Evolutionary conservation across 306 rosid genomes (phyloP), one percentile per base, ranked within the genome.

Genomic region (Geum urbanum): DNA sequence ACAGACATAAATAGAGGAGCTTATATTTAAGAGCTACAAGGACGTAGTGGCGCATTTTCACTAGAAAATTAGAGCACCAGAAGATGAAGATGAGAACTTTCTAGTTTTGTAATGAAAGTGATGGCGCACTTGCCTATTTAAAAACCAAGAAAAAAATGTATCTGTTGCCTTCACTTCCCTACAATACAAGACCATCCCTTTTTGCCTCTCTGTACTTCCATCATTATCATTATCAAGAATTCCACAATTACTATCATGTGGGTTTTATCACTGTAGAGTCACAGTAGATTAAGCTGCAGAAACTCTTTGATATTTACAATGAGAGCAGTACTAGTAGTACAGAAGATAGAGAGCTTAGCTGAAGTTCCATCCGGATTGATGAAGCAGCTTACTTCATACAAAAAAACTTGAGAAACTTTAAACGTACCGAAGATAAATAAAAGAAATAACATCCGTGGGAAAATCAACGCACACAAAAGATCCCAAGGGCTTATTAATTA

Each of bases 281-380:
- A 32, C 37, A 32, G 37, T 32, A 32, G 37, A 32, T 32, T 32
- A 52, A 66, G 11, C 67, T 20, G 61, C 71, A n/a, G 75, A 81
- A 74, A 56, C 47, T 63, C 22, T 57, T 59, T 51, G 69, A 51
- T 71, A 86, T 79, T 67, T 86, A 86, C 91, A 79, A 32, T 14
- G 71, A 73, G 37, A 32, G 37, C 37, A 32, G 64, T 67, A 66
- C 44, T 49, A 37, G 22, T 55, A 12, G 70, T n/a, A 39, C 22
- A 39, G 48, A 22, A 24, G 66, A 57, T 39, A 52, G 52, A 32
- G 37, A 32, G 37, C 37, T 32, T 53, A 46, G 10, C 77, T 51
- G 72, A 72, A 24, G 65, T 32, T 72, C 44, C 45, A 66, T 10
- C 61, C 9, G 69, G 65, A 13, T 47, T 54, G 73, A 52, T 20